Percentiles rank a stretch among this genome's conserved stretches.
These are phyloP conservation scores for Podospora anserina DNA, from an alignment of 495 filamentous ascomycete genomes.

Conservation along the genomic window DNA sequence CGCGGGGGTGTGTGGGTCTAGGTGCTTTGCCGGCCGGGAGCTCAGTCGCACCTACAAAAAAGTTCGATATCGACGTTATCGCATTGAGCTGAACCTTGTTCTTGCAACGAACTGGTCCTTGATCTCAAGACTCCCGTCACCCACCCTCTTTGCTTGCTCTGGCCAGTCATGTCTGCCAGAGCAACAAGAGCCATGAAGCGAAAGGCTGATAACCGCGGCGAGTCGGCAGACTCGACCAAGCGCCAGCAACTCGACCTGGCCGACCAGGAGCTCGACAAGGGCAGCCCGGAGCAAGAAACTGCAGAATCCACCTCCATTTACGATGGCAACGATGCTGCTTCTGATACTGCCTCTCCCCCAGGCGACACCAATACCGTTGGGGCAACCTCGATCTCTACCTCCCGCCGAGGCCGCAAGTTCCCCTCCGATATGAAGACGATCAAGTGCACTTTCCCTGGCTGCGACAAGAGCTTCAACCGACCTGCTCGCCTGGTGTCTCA, in stretches of 20 bases:
- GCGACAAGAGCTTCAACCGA: conserved; percentile 80
- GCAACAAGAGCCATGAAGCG: conserved; percentile 19
- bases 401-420: conserved; percentile 53
- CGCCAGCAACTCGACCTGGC: conserved; percentile 11
- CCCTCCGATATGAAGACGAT: conserved; percentile 73
- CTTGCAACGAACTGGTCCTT: conserved; percentile 1
- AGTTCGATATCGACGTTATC: conserved; percentile 12
- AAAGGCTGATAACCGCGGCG: conserved; percentile 10
- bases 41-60: conserved; percentile 26
- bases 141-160: neutral
- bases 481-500: conserved; percentile 77
- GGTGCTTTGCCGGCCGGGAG: conserved; percentile 20
- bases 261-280: conserved; percentile 5
- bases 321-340: conserved; percentile 17
- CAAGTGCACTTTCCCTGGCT: conserved; percentile 64
- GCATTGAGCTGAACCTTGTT: neutral
- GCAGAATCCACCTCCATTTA: conserved; percentile 20
- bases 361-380: conserved; percentile 21
- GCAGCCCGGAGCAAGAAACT: neutral
- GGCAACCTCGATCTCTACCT: conserved; percentile 39
- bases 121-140: neutral
- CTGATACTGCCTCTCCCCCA: neutral
- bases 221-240: conserved; percentile 8
- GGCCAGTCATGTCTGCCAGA: neutral
- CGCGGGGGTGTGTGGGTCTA: neutral